Base-by-base conservation (phyloP, 2,329 filamentous ascomycete species). In the Zalaria obscura region DNA sequence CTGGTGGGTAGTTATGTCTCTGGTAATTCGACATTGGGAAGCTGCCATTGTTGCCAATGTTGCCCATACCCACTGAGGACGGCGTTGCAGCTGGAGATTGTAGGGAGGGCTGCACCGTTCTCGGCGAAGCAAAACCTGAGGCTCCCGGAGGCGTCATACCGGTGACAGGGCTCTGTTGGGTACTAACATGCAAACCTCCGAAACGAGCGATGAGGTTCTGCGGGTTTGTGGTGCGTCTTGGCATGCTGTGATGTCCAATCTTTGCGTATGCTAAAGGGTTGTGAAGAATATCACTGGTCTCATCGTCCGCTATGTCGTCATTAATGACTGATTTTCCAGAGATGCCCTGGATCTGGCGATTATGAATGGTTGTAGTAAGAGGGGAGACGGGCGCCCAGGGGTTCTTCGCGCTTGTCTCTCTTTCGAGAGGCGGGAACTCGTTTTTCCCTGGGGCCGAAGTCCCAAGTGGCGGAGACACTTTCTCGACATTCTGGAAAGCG, bases 191-290 rank as follows among this genome's bases (percentile, higher is more conserved):
- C 40, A 94, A 65, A 38, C 68, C 73, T 31, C 70, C 70, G 65
- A 93, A 80, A 29, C 76, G 78, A 47, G 70, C 66, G 26, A 83
- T 73, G 5, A 82, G 80, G 33, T 88, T 66, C 45, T 83, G 77
- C 26, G 83, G 78, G 41, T 78, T 83, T 1, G 81, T 87, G 33
- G 77, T 74, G 48, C 79, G 76, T 41, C 84, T 78, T 59, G 61
- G 35, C 65, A 63, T 41, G 73, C 67, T 52, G 37, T 61, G 54
- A 33, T 65, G 63, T 6, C 78, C 80, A 52, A 78, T 84, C 52
- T 88, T 80, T 6, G 83, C 84, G 54, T 79, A 86, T 5, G 74
- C 78, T 35, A 83, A 69, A 0, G 81, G 76, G 41, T 86, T 78
- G 44, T 80, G 80, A 36, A 86, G 67, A n/a, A 87, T 66, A 50